Evolutionary conservation across 345 rosid species (phyloP).

Genomic region (Camelina sativa): DNA sequence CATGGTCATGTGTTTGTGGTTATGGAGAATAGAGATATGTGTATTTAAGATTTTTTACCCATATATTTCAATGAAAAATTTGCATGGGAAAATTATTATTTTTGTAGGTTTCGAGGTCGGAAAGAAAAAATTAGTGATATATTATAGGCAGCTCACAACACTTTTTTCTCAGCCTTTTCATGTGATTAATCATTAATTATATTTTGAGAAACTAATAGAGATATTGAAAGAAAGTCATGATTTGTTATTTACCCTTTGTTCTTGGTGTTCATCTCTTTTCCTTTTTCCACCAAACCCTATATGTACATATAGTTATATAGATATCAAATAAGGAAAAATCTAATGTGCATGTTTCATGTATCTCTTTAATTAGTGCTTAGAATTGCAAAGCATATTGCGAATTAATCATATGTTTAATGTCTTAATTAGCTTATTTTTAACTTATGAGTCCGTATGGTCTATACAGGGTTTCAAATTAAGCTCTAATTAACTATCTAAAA

Average conservation of each 20-base stretch:
- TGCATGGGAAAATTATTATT: conserved; percentile 24
- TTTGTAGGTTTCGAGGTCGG: conserved; percentile 34
- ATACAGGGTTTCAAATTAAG: conserved; percentile 14
- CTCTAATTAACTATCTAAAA: neutral
- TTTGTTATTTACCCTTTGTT: conserved; percentile 35
- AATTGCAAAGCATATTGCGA: neutral
- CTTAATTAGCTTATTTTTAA: neutral
- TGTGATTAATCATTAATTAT: conserved; percentile 30
- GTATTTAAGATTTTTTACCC: conserved; percentile 12
- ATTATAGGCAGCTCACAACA: conserved; percentile 1
- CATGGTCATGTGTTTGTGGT: neutral
- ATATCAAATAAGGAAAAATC: conserved; percentile 8
- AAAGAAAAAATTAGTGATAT: conserved; percentile 16
- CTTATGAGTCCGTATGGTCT: neutral
- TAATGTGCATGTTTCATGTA: conserved; percentile 25
- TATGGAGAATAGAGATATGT: neutral
- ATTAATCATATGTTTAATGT: neutral
- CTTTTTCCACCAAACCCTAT: neutral
- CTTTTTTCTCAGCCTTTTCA: conserved; percentile 34
- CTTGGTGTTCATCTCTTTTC: conserved; percentile 34
- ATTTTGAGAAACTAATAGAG: neutral
- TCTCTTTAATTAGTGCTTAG: neutral
- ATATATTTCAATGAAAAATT: conserved; percentile 9
- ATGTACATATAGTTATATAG: neutral
- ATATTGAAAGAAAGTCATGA: conserved; percentile 27